A percentile compares a stretch with the other conserved stretches of the same genome.
phyloP scores from a whole-genome alignment of 352 stramenopile genomes.

The Blastocystis sp. region DNA sequence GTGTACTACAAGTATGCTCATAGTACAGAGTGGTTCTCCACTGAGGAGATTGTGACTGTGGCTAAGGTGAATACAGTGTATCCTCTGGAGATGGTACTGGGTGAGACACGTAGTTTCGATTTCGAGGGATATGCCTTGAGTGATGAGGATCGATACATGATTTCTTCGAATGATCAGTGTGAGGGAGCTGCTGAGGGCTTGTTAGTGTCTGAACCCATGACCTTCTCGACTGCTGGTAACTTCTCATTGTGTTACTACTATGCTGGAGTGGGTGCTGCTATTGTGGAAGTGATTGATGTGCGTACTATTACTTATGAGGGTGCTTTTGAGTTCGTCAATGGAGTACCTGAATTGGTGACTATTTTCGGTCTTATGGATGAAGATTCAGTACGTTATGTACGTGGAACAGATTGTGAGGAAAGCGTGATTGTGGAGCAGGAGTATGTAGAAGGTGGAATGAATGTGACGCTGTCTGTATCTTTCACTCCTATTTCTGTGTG shows the following conservation, averaged over 20 bases:
- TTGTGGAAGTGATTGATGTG: neutral
- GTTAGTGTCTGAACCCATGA: neutral
- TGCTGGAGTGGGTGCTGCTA: neutral
- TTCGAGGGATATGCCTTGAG: slow-evolving; percentile 34
- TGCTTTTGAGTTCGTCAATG: slow-evolving; percentile 44
- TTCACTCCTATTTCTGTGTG: slow-evolving; percentile 43
- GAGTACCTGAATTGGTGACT: slow-evolving; percentile 3
- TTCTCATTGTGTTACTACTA: slow-evolving; percentile 66
- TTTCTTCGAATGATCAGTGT: neutral
- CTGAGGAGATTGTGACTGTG: slow-evolving; percentile 7
- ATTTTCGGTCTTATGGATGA: slow-evolving; percentile 8
- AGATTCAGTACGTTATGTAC: slow-evolving; percentile 22
- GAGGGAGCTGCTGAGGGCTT: neutral
- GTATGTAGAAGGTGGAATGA: slow-evolving; percentile 35
- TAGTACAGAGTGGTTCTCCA: neutral
- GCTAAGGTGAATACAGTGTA: slow-evolving; percentile 18
- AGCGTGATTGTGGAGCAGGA: neutral
- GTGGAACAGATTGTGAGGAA: neutral
- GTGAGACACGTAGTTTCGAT: slow-evolving; percentile 25
- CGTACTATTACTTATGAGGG: slow-evolving; percentile 13
- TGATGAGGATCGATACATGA: slow-evolving; percentile 4
- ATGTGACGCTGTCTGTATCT: neutral
- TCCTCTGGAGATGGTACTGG: neutral
- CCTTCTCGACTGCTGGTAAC: neutral
- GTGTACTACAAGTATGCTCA: slow-evolving; percentile 54